Evolutionary conservation across 345 rosid species (phyloP), one percentile per base, ranked within the genome.

Genomic region (Eucalyptus pumila): DNA sequence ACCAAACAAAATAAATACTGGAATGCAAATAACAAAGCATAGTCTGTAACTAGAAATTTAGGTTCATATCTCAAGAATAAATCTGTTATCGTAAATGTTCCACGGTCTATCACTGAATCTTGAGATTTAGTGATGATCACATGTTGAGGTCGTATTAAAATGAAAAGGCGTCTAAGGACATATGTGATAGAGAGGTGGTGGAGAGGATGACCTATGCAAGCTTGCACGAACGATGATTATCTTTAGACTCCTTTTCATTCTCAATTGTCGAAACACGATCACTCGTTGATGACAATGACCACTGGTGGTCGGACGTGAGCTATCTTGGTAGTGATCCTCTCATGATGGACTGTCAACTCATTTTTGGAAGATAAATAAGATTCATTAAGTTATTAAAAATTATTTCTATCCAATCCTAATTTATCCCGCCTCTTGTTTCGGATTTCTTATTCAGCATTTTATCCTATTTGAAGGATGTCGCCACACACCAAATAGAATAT

Each of bases 151-250:
- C 1, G 58, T 52, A 21, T 52, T 52, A 52, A 52, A 52, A 52
- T 21, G 11, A 52, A 52, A 52, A 52, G 58, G 26, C 30, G 1
- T 24, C 12, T 1, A 95, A 97, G 91, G 96, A 95, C 86, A 60
- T 72, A 5, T 93, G 95, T 52, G 91, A 94, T 49, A 91, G 94
- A 69, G 69, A 50, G 21, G 89, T 94, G 37, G 92, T 95, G 26
- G 94, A 94, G 89, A 94, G 89, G 80, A 93, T 94, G 92, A 94
- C 91, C 89, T 16, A 34, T 69, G 23, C 80, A 69, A 32, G 9
- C 80, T 67, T 34, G 21, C 19, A 19, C 0, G 13, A 3, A 19
- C 0, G 13, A 3, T 9, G 23, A 67, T 32, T 8, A 2, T 5
- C 11, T 67, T 67, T 69, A 69, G 80, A 32, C 42, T 32, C 23